phyloP scores from a whole-genome alignment of 805 yeast genomes.

The Metschnikowia kofuensis region DNA sequence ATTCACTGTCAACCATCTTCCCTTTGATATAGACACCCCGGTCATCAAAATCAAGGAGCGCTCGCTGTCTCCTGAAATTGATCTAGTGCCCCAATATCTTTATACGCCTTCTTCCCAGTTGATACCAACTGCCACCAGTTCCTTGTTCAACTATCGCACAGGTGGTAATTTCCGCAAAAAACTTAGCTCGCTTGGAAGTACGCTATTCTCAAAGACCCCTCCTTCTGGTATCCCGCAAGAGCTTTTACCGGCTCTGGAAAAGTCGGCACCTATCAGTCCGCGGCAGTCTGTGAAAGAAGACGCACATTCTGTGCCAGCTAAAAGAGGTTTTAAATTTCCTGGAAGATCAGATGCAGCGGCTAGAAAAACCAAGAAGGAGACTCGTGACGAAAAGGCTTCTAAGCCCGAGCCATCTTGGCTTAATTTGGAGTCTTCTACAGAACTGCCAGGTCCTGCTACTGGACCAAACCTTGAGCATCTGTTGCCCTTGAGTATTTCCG shows the following conservation, averaged over 20 bases:
- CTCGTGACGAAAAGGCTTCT: neutral
- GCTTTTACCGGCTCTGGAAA: neutral
- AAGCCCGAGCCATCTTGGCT: neutral
- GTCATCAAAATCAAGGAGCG: neutral
- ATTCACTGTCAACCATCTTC: neutral
- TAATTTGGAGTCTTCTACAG: neutral
- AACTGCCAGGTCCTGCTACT: neutral
- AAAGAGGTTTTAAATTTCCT: slow-evolving; percentile 1
- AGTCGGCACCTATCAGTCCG: neutral
- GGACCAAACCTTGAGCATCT: neutral
- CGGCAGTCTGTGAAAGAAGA: neutral
- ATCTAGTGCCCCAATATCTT: slow-evolving; percentile 3
- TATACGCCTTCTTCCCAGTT: slow-evolving; percentile 1
- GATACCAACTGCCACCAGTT: slow-evolving; percentile 1
- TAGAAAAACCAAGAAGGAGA: neutral
- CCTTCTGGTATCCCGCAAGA: slow-evolving; percentile 1
- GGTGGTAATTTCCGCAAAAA: slow-evolving; percentile 6
- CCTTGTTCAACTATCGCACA: slow-evolving; percentile 3
- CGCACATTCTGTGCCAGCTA: neutral
- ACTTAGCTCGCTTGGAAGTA: slow-evolving; percentile 4
- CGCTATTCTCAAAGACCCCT: slow-evolving; percentile 3
- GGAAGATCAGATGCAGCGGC: neutral
- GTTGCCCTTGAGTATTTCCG: neutral
- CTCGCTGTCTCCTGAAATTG: slow-evolving; percentile 5
- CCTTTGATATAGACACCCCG: slow-evolving; percentile 2